Conservation (phyloP, 306 rosid species). For the Phaseolus lunatus region DNA sequence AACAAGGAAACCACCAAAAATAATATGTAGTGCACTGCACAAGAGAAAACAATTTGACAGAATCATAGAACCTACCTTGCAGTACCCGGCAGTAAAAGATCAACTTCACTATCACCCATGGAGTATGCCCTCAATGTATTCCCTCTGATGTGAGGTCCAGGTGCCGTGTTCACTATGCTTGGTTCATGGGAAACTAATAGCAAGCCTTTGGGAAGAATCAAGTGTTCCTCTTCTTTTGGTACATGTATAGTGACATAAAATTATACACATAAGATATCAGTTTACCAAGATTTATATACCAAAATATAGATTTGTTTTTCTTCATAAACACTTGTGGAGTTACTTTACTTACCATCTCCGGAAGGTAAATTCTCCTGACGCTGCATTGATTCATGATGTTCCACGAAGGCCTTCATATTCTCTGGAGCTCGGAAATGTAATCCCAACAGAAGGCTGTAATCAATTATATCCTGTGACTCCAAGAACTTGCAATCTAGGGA, state of each 20-base stretch:
- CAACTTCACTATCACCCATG: conserved; percentile 82
- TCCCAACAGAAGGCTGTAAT: conserved; percentile 91
- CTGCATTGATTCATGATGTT: conserved; percentile 50
- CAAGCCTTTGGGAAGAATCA: conserved; percentile 68
- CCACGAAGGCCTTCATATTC: conserved; percentile 63
- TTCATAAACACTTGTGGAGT: conserved; percentile 21
- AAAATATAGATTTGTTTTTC: not conserved
- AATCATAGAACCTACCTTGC: conserved; percentile 62
- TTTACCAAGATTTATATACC: not conserved
- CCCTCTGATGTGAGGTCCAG: conserved; percentile 92
- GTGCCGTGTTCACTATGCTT: conserved; percentile 64
- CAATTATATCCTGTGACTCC: conserved; percentile 82
- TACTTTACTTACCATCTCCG: conserved; percentile 54
- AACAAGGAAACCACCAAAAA: not conserved
- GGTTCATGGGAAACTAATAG: conserved; percentile 83
- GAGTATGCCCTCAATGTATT: conserved; percentile 72
- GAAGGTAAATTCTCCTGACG: conserved; percentile 46
- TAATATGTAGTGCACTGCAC: not conserved
- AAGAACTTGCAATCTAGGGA: conserved; percentile 74
- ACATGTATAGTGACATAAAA: conserved; percentile 49
- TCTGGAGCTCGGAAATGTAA: conserved; percentile 92
- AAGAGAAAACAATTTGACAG: conserved; percentile 3
- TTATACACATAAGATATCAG: not conserved
- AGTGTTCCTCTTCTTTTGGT: conserved; percentile 52
- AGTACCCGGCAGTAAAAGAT: conserved; percentile 86